Conservation (phyloP, 1,284 basidiomycete genomes). For the Dichomitus squalens region DNA sequence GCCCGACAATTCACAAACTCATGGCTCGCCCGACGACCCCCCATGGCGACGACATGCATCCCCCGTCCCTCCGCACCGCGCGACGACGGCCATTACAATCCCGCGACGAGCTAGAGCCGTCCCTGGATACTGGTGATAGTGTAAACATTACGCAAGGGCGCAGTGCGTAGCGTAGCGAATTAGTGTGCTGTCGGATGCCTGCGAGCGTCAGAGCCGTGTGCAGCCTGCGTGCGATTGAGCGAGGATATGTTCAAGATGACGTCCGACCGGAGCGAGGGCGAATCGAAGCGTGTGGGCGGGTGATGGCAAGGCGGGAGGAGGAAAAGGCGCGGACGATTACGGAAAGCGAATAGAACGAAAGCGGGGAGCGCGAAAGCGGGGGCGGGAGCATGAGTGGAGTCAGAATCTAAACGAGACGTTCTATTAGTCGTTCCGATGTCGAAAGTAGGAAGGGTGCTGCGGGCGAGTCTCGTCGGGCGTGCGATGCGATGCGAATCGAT, state of each 20-base stretch:
- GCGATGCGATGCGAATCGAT: too few relatives aligned
- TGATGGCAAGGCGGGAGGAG: neutral
- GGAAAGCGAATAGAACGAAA: neutral
- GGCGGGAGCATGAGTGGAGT: neutral
- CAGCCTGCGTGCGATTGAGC: neutral
- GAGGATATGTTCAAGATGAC: neutral
- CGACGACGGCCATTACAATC: neutral
- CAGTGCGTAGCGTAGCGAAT: neutral
- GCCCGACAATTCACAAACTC: too few relatives aligned
- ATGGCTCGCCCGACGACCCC: neutral
- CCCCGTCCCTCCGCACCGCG: neutral
- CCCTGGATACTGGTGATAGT: neutral
- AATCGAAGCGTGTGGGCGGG: neutral
- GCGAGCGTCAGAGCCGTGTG: neutral
- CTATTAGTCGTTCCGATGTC: slow-evolving; percentile 18
- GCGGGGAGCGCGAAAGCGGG: neutral
- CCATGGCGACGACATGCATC: neutral
- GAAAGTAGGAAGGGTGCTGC: slow-evolving; percentile 6
- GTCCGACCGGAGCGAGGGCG: neutral
- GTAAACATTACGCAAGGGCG: neutral
- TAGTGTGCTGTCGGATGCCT: neutral
- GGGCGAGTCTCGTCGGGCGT: too few relatives aligned
- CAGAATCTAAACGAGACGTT: neutral
- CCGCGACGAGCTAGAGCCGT: neutral
- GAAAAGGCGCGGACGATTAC: slow-evolving; percentile 8